These are phyloP conservation scores for Fusarium nurragi DNA, from an alignment of 2,329 filamentous ascomycete genomes.

Conservation along the genomic window DNA sequence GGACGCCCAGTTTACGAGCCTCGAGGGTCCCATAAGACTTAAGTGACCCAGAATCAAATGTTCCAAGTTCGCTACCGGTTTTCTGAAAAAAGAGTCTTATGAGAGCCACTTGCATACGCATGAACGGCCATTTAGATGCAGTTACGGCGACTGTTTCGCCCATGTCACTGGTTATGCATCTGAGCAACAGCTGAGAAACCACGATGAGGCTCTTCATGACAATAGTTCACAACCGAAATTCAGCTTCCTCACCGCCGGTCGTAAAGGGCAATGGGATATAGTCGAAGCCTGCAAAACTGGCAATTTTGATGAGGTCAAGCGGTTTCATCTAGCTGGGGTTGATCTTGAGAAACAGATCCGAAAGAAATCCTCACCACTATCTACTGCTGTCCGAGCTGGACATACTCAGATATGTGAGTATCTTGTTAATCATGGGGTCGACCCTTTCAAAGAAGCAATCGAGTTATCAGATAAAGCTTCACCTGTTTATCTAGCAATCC, in stretches of 20 bases:
- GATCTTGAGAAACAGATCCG: background rate
- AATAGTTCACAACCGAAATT: rapidly evolving
- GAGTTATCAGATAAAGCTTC: rapidly evolving
- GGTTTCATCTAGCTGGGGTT: background rate
- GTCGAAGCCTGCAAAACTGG: background rate
- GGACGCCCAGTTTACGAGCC: rapidly evolving
- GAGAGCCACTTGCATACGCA: rapidly evolving
- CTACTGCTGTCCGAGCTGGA: background rate
- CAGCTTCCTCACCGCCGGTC: rapidly evolving
- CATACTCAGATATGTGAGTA: background rate
- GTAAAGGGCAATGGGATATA: rapidly evolving
- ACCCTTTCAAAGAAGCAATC: too few species aligned
- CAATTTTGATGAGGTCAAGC: background rate
- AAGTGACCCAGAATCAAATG: background rate
- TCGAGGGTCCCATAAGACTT: rapidly evolving
- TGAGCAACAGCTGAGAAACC: rapidly evolving
- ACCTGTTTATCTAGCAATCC: rapidly evolving
- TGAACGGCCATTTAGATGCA: background rate
- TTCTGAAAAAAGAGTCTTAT: rapidly evolving
- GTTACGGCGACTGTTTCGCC: rapidly evolving
- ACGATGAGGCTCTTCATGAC: background rate
- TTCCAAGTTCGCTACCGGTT: background rate
- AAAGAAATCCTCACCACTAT: background rate
- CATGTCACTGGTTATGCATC: rapidly evolving
- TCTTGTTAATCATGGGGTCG: background rate